Conservation (phyloP, 1,284 basidiomycete genomes). For the Sporisorium graminicola region DNA sequence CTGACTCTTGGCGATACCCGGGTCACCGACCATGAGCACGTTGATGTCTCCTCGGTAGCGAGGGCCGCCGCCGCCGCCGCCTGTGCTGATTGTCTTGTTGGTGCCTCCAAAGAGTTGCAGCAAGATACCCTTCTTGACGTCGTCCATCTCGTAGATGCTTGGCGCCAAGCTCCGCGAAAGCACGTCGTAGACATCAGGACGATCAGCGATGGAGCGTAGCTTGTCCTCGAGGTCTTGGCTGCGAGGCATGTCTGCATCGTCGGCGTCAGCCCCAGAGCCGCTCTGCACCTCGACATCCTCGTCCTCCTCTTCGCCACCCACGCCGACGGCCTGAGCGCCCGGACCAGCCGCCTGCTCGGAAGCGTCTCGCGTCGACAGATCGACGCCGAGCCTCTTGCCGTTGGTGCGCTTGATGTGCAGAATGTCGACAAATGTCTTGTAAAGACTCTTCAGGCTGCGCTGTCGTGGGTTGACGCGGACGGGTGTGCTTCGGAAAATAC, state of each 20-base stretch:
- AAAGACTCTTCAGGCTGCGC: constrained; percentile 90
- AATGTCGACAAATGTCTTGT: constrained; percentile 96
- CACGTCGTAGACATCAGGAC: constrained; percentile 87
- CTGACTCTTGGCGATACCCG: constrained; percentile 96
- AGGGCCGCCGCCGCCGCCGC: constrained; percentile 93
- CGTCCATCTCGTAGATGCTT: constrained; percentile 97
- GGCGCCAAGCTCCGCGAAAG: constrained; percentile 89
- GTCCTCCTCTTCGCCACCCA: constrained; percentile 80
- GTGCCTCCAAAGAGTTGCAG: constrained; percentile 97
- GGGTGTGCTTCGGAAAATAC: constrained; percentile 93
- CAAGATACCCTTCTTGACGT: constrained; percentile 97
- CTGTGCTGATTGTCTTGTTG: constrained; percentile 91
- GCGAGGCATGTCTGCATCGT: constrained; percentile 36
- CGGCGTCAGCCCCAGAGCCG: constrained; percentile 26
- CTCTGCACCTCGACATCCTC: constrained; percentile 56
- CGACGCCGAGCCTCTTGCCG: constrained; percentile 79
- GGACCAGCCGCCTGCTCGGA: constrained; percentile 66
- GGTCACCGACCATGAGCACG: constrained; percentile 94
- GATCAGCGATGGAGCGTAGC: constrained; percentile 78
- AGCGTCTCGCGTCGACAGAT: constrained; percentile 79
- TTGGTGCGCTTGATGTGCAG: constrained; percentile 88
- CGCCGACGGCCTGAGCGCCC: constrained; percentile 78
- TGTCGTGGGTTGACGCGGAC: constrained; percentile 93
- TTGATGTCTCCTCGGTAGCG: constrained; percentile 98
- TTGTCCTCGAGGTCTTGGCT: constrained; percentile 74